phyloP scores from a whole-genome alignment of 2,329 filamentous ascomycete species.

The Purpureocillium takamizusanense region DNA sequence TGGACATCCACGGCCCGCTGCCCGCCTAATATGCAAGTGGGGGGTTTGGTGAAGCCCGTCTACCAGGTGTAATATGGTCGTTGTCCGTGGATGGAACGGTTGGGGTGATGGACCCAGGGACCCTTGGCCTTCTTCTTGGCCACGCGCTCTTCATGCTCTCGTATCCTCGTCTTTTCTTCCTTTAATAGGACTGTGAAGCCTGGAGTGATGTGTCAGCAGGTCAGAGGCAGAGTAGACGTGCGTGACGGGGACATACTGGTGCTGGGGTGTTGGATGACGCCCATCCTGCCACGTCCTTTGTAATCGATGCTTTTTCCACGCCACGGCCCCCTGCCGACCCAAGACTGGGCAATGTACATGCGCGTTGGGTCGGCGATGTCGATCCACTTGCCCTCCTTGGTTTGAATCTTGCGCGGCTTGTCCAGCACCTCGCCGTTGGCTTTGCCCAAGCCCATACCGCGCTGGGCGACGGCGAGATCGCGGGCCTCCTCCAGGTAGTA shows the following conservation, averaged over 20 bases:
- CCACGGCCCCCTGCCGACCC: conserved; percentile 72
- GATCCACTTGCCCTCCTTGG: conserved; percentile 67
- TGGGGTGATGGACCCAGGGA: conserved; percentile 81
- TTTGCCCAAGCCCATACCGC: conserved; percentile 72
- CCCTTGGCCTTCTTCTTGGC: conserved; percentile 66
- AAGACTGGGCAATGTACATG: conserved; percentile 87
- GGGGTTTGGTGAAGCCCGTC: conserved; percentile 1
- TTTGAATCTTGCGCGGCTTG: conserved; percentile 46
- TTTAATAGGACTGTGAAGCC: conserved; percentile 77
- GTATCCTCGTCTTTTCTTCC: conserved; percentile 83
- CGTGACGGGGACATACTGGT: conserved; percentile 52
- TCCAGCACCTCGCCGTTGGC: conserved; percentile 29
- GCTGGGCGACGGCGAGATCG: conserved; percentile 68
- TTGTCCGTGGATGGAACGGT: conserved; percentile 75
- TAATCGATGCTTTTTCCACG: conserved; percentile 52
- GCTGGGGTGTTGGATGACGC: conserved; percentile 59
- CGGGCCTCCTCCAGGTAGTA: conserved; percentile 74
- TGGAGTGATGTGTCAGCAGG: conserved; percentile 23
- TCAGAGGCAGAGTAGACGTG: neutral
- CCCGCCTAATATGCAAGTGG: neutral
- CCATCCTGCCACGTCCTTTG: conserved; percentile 65
- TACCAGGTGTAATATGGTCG: conserved; percentile 91
- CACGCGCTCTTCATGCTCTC: conserved; percentile 68
- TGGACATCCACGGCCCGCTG: neutral
- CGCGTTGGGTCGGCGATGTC: conserved; percentile 64